phyloP scores from a whole-genome alignment of 257 asterid genomes.

The Capsicum chinense region DNA sequence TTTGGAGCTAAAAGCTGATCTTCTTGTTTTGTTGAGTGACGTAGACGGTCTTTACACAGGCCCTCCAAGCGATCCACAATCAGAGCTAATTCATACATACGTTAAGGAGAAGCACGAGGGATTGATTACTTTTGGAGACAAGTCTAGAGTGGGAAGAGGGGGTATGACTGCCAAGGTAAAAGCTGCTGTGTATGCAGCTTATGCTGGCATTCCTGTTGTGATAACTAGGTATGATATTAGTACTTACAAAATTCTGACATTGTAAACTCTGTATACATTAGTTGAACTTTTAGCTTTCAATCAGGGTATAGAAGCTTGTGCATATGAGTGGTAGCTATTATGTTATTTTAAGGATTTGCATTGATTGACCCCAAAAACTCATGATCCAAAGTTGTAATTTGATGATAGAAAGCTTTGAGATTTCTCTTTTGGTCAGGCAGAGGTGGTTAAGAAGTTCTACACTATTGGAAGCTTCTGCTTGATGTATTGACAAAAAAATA shows the following conservation, averaged over 20 bases:
- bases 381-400: conserved; percentile 10
- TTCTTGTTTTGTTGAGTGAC: conserved; percentile 77
- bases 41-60: conserved; percentile 89
- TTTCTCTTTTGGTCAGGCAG: conserved; percentile 12
- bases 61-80: conserved; percentile 80
- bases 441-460: neutral
- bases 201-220: conserved; percentile 76
- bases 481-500: neutral
- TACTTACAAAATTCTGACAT: neutral
- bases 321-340: conserved; percentile 6
- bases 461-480: conserved; percentile 5
- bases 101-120: conserved; percentile 63
- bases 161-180: conserved; percentile 94
- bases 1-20: conserved; percentile 79
- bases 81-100: conserved; percentile 68
- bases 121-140: conserved; percentile 73
- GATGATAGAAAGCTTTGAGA: conserved; percentile 13
- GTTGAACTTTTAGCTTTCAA: conserved; percentile 21
- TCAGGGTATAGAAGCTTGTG: neutral
- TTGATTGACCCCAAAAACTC: neutral
- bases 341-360: conserved; percentile 12
- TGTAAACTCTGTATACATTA: neutral
- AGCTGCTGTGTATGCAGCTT: conserved; percentile 76
- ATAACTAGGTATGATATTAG: conserved; percentile 60
- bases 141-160: conserved; percentile 90